phyloP scores from a whole-genome alignment of 2,329 filamentous ascomycete species.

The Penicillium sp. region DNA sequence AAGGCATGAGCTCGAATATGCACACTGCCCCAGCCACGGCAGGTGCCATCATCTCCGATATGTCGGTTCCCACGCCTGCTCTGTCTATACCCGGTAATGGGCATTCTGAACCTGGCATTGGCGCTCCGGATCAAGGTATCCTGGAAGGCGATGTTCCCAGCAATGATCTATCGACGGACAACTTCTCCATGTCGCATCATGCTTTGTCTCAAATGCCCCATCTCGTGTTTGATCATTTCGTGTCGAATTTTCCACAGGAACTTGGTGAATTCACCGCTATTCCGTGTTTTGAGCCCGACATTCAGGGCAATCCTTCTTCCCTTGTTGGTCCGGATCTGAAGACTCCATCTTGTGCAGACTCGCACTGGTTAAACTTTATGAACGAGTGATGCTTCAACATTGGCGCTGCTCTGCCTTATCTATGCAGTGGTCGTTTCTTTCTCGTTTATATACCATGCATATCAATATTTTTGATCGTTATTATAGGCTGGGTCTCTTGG shows the following conservation, averaged over 20 bases:
- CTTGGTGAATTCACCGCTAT: conserved; percentile 39
- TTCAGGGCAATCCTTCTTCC: conserved; percentile 16
- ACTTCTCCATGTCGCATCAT: conserved; percentile 28
- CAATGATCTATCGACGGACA: conserved; percentile 22
- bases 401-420: conserved; percentile 2
- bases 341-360: conserved; percentile 17
- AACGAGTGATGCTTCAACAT: conserved; percentile 20
- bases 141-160: conserved; percentile 21
- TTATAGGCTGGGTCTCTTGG: background rate
- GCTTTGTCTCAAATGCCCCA: conserved; percentile 29
- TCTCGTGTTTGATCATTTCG: conserved; percentile 38
- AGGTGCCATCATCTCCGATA: conserved; percentile 17
- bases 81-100: conserved; percentile 4
- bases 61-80: conserved; percentile 19
- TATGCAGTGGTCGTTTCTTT: conserved; percentile 2
- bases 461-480: conserved; percentile 3
- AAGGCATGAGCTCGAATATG: conserved; percentile 8
- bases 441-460: conserved; percentile 17
- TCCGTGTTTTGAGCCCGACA: conserved; percentile 36
- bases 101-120: conserved; percentile 5
- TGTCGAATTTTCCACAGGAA: conserved; percentile 39
- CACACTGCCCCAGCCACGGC: conserved; percentile 8
- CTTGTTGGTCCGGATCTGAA: conserved; percentile 24
- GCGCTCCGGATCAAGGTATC: conserved; percentile 10
- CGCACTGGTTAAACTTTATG: conserved; percentile 35